Evolutionary conservation across 306 rosid genomes (phyloP).

Genomic region (Cicer cuneatum): DNA sequence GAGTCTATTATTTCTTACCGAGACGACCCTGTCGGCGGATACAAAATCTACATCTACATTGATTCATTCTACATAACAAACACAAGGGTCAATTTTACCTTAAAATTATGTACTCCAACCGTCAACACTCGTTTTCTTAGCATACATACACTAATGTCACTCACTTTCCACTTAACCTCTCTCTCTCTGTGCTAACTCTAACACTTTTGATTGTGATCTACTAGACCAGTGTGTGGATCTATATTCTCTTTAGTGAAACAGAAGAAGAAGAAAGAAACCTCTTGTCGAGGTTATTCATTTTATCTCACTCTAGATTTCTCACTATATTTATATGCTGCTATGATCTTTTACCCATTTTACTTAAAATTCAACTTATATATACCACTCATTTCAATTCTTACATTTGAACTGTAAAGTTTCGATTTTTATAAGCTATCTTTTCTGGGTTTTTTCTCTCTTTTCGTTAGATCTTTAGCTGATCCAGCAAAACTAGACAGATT

Average conservation of each 20-base stretch:
- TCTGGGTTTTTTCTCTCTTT: conserved; percentile 14
- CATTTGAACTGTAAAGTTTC: conserved; percentile 30
- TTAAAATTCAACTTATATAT: background rate
- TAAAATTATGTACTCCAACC: too few species aligned
- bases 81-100: too few species aligned
- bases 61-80: too few species aligned
- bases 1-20: too few species aligned
- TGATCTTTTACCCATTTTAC: conserved; percentile 3
- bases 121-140: too few species aligned
- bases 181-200: too few species aligned
- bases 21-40: too few species aligned
- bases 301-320: conserved; percentile 12
- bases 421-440: conserved; percentile 2
- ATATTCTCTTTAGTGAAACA: background rate
- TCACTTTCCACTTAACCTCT: too few species aligned
- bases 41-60: too few species aligned
- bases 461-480: conserved; percentile 47
- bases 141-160: too few species aligned
- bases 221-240: background rate
- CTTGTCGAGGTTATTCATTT: background rate
- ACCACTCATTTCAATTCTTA: conserved; percentile 10
- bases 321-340: background rate
- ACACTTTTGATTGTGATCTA: too few species aligned
- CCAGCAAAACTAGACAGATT: conserved; percentile 28
- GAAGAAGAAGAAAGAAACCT: background rate